A percentile compares a stretch with the other conserved stretches of the same genome.
Evolutionary conservation across 495 filamentous ascomycete genomes (phyloP).

Genomic region (Podospora conica): DNA sequence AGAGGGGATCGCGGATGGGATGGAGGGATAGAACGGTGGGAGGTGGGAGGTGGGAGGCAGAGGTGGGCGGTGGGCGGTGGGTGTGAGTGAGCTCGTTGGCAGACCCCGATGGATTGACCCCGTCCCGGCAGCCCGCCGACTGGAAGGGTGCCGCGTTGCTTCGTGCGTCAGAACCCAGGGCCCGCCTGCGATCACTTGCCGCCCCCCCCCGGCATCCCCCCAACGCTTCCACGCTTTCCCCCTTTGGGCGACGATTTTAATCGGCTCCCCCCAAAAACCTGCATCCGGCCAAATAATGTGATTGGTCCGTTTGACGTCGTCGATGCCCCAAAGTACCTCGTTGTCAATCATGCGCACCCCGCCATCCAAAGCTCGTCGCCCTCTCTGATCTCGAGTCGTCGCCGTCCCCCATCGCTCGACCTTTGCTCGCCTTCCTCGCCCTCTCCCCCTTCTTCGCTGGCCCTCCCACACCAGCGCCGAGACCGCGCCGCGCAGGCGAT

Average conservation of each 20-base stretch:
- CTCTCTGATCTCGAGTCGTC: conserved; percentile 36
- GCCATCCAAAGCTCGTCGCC: conserved; percentile 17
- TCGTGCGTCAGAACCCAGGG: background rate
- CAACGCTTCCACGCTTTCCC: conserved; percentile 23
- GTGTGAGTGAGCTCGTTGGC: background rate
- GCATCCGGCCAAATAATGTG: conserved; percentile 32
- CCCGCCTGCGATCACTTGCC: conserved; percentile 24
- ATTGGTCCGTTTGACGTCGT: conserved; percentile 38
- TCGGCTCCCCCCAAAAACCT: conserved; percentile 22
- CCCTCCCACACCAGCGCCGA: conserved; percentile 9
- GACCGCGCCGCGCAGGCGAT: background rate
- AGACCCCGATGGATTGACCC: conserved; percentile 4
- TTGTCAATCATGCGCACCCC: conserved; percentile 35
- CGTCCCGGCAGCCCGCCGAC: conserved; percentile 11
- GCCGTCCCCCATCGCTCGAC: conserved; percentile 24
- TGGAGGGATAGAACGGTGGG: background rate
- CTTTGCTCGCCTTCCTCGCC: conserved; percentile 28
- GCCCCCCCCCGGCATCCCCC: conserved; percentile 3
- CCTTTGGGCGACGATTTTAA: conserved; percentile 25
- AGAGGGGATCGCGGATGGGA: background rate
- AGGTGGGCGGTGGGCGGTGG: background rate
- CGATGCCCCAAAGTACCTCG: conserved; percentile 28
- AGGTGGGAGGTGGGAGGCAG: background rate
- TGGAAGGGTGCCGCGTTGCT: conserved; percentile 15
- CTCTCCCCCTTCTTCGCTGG: conserved; percentile 32